Percentiles rank a stretch among this genome's conserved stretches.
These are phyloP conservation scores for Penicillium flavigenum DNA, from an alignment of 495 filamentous ascomycete species.

Conservation along the genomic window DNA sequence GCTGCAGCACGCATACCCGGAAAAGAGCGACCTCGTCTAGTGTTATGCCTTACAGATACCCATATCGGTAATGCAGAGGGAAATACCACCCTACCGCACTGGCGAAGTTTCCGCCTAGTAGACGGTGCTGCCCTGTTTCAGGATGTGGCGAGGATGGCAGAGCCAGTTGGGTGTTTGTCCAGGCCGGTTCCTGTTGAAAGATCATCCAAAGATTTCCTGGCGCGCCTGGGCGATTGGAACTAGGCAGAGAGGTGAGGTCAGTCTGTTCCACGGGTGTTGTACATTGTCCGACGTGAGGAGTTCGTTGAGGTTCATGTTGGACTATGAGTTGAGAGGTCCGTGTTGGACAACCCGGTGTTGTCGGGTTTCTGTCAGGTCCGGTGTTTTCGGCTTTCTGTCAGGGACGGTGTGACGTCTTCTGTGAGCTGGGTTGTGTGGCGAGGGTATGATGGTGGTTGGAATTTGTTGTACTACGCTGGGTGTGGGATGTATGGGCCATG, in stretches of 20 bases:
- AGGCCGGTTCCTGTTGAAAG: background rate
- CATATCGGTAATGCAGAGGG: background rate
- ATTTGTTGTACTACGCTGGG: background rate
- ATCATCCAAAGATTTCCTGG: background rate
- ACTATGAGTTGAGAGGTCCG: too few relatives aligned
- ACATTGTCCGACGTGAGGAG: background rate
- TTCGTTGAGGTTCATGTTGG: background rate
- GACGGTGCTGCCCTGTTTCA: background rate
- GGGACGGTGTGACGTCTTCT: constrained; percentile 6
- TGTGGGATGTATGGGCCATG: background rate
- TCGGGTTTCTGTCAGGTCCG: constrained; percentile 1
- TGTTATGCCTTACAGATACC: background rate
- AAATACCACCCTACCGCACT: background rate
- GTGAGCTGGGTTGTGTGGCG: background rate
- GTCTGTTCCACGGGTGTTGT: background rate
- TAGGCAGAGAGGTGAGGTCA: background rate
- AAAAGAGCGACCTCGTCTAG: background rate
- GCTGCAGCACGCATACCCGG: background rate
- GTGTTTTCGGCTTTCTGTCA: constrained; percentile 1
- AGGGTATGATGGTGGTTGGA: background rate
- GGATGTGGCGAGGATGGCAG: background rate
- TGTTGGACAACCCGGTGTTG: background rate
- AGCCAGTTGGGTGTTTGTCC: background rate
- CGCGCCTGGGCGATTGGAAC: background rate
- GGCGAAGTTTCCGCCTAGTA: background rate